Evolutionary conservation across 768 basidiomycete genomes (phyloP).

Genomic region (Pleurotus sapidus): DNA sequence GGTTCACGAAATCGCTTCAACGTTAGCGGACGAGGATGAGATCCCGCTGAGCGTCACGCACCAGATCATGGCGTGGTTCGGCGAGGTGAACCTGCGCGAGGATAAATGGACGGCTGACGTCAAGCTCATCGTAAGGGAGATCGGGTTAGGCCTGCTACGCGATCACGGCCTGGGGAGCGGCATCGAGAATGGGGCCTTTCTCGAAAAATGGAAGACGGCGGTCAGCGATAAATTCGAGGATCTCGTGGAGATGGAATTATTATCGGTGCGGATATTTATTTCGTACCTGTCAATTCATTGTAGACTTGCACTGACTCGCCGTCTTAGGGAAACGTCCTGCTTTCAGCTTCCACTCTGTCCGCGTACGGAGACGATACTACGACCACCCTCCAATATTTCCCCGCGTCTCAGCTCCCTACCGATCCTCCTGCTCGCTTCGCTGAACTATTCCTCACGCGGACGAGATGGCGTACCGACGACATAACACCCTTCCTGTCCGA

Average conservation of each 20-base stretch:
- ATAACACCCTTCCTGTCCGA: slow-evolving; percentile 81
- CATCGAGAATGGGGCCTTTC: slow-evolving; percentile 51
- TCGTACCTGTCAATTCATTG: not conserved
- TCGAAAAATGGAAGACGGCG: slow-evolving; percentile 64
- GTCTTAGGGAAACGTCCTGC: slow-evolving; percentile 75
- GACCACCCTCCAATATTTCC: slow-evolving; percentile 66
- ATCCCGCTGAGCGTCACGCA: slow-evolving; percentile 54
- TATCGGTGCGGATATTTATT: slow-evolving; percentile 51
- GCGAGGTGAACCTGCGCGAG: slow-evolving; percentile 37
- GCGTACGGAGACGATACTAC: slow-evolving; percentile 19
- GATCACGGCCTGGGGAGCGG: not conserved
- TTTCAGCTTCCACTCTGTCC: slow-evolving; percentile 28
- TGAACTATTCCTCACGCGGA: slow-evolving; percentile 81
- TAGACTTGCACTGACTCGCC: no score
- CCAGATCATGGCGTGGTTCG: slow-evolving; percentile 86
- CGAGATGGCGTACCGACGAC: slow-evolving; percentile 76
- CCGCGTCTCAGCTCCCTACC: slow-evolving; percentile 66
- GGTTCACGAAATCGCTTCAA: slow-evolving; percentile 54
- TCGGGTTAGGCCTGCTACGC: slow-evolving; percentile 75
- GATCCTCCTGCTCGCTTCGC: slow-evolving; percentile 81
- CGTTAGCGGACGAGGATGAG: slow-evolving; percentile 73
- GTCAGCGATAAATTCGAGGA: slow-evolving; percentile 79
- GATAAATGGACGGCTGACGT: slow-evolving; percentile 69
- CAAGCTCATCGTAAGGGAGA: slow-evolving; percentile 59
- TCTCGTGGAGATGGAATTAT: slow-evolving; percentile 56